phyloP scores from a whole-genome alignment of 768 basidiomycete species.

The Austroboletus festivus region DNA sequence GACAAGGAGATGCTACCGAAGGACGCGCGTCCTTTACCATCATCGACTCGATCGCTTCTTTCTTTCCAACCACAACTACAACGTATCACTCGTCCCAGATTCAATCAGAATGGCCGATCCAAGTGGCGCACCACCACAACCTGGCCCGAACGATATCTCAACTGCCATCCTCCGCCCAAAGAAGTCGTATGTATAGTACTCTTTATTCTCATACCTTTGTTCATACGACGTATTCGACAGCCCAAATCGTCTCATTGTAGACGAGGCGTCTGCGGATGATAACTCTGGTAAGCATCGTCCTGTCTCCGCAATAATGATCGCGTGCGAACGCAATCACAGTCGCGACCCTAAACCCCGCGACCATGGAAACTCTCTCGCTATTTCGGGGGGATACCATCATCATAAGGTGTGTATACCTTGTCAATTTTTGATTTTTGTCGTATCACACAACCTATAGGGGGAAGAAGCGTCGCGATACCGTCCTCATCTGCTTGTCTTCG shows the following conservation, averaged over 20 bases:
- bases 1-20: neutral
- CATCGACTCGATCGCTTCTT: slow-evolving; percentile 6
- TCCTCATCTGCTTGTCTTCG: slow-evolving; percentile 92
- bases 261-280: slow-evolving; percentile 91
- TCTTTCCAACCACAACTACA: slow-evolving; percentile 10
- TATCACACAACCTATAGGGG: slow-evolving; percentile 50
- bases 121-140: slow-evolving; percentile 77
- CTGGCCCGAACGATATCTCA: slow-evolving; percentile 85
- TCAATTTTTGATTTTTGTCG: neutral
- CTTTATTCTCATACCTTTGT: slow-evolving; percentile 6
- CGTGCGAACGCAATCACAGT: slow-evolving; percentile 43
- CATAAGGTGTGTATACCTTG: slow-evolving; percentile 57
- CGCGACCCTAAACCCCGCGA: slow-evolving; percentile 91
- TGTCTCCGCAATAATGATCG: slow-evolving; percentile 11
- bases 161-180: slow-evolving; percentile 96
- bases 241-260: slow-evolving; percentile 96
- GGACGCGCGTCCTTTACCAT: slow-evolving; percentile 33
- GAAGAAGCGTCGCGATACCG: slow-evolving; percentile 96
- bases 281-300: slow-evolving; percentile 71
- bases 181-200: slow-evolving; percentile 84
- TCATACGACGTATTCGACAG: slow-evolving; percentile 41
- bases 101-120: slow-evolving; percentile 63
- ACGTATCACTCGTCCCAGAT: slow-evolving; percentile 8
- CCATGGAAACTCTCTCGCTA: slow-evolving; percentile 90
- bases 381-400: slow-evolving; percentile 98